These are phyloP conservation scores for Syzygium malaccense DNA, from an alignment of 441 rosid genomes.

Conservation along the genomic window DNA sequence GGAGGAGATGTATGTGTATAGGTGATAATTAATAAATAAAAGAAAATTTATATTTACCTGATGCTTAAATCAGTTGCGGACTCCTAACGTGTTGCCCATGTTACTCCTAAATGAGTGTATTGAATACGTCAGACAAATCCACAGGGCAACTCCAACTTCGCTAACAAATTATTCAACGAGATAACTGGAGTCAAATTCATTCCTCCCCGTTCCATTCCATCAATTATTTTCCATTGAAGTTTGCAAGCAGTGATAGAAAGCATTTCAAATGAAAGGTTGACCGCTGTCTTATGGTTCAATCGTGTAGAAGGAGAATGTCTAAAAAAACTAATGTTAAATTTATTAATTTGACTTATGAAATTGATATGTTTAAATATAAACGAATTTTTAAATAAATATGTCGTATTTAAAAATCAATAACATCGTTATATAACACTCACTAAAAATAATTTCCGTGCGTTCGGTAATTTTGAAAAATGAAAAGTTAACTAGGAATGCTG, in stretches of 20 bases:
- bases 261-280: neutral
- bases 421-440: neutral
- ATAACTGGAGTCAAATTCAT: neutral
- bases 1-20: neutral
- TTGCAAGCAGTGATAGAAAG: neutral
- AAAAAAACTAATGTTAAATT: neutral
- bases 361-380: neutral
- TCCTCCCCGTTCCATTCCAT: neutral
- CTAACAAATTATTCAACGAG: neutral
- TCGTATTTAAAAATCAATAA: neutral
- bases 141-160: neutral
- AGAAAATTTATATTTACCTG: neutral
- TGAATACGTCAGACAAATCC: neutral
- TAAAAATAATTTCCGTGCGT: neutral
- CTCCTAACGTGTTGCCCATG: neutral
- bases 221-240: neutral
- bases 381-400: neutral
- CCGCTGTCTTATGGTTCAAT: neutral
- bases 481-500: neutral
- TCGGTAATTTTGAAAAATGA: neutral
- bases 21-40: neutral
- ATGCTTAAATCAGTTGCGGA: neutral
- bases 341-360: neutral
- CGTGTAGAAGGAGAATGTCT: neutral
- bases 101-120: neutral